Percentiles rank a stretch among this genome's conserved stretches.
phyloP scores from a whole-genome alignment of 2,329 filamentous ascomycete species.

The Claviceps sp. region DNA sequence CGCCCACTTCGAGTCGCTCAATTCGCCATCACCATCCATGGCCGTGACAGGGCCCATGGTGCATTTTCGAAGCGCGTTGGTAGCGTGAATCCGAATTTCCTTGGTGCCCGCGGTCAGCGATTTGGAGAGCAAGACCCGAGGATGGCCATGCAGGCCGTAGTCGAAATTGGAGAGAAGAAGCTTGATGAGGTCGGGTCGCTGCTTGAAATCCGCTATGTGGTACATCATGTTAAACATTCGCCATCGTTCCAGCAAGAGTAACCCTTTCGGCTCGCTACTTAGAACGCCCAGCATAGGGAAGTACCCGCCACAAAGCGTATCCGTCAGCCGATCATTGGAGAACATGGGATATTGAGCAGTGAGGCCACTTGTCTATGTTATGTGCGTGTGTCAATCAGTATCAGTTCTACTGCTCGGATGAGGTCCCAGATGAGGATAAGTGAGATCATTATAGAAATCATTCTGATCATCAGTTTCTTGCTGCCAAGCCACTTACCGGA shows the following conservation, averaged over 20 bases:
- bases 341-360: slow-evolving; percentile 84
- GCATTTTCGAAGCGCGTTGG: slow-evolving; percentile 76
- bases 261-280: slow-evolving; percentile 67
- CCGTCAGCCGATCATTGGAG: slow-evolving; percentile 67
- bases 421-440: neutral
- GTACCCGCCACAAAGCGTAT: slow-evolving; percentile 84
- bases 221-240: slow-evolving; percentile 99
- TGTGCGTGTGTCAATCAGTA: neutral
- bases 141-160: slow-evolving; percentile 77
- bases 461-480: neutral
- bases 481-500: slow-evolving; percentile 40
- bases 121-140: slow-evolving; percentile 84
- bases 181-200: slow-evolving; percentile 83
- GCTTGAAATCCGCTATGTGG: slow-evolving; percentile 84
- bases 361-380: slow-evolving; percentile 47
- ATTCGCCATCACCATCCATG: slow-evolving; percentile 21
- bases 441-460: neutral
- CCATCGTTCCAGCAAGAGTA: slow-evolving; percentile 88
- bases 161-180: slow-evolving; percentile 83
- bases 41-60: slow-evolving; percentile 41
- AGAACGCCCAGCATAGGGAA: slow-evolving; percentile 84
- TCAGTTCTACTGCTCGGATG: slow-evolving; percentile 6
- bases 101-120: slow-evolving; percentile 85
- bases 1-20: slow-evolving; percentile 79
- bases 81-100: slow-evolving; percentile 81